A percentile compares a stretch with the other conserved stretches of the same genome.
These are phyloP conservation scores for Nakaseomyces uthaithaninus DNA, from an alignment of 1,139 yeast genomes.

Conservation along the genomic window DNA sequence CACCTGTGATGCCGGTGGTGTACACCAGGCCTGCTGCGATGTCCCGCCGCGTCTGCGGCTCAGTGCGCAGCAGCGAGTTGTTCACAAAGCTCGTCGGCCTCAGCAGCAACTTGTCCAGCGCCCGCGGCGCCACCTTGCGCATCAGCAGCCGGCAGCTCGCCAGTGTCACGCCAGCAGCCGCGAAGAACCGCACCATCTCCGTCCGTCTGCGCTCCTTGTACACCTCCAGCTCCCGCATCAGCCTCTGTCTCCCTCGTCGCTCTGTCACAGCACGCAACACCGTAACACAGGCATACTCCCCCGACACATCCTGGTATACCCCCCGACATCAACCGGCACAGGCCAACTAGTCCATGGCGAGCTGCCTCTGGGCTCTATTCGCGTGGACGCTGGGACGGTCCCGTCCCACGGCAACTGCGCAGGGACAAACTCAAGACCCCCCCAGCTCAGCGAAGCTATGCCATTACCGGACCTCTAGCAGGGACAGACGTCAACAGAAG, in stretches of 20 bases:
- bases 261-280: too few species aligned
- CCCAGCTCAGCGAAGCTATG: too few species aligned
- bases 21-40: conserved; percentile 1
- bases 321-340: too few species aligned
- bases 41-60: conserved; percentile 39
- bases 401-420: conserved; percentile 10
- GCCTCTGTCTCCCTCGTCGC: conserved; percentile 10
- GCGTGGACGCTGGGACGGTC: too few species aligned
- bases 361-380: too few species aligned
- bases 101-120: conserved; percentile 35
- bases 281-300: too few species aligned
- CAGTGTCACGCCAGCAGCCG: conserved; percentile 64
- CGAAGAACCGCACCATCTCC: conserved; percentile 67
- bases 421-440: background rate
- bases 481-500: too few species aligned
- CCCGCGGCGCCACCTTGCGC: conserved; percentile 63
- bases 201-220: conserved; percentile 50
- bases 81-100: conserved; percentile 1
- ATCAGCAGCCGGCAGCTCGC: conserved; percentile 67
- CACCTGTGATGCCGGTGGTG: conserved; percentile 60
- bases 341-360: too few species aligned
- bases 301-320: too few species aligned
- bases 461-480: too few species aligned
- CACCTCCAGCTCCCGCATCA: conserved; percentile 11
- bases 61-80: background rate